These are phyloP conservation scores for Arthrobotrys sphaeroides DNA, from an alignment of 2,329 filamentous ascomycete genomes.

Conservation along the genomic window DNA sequence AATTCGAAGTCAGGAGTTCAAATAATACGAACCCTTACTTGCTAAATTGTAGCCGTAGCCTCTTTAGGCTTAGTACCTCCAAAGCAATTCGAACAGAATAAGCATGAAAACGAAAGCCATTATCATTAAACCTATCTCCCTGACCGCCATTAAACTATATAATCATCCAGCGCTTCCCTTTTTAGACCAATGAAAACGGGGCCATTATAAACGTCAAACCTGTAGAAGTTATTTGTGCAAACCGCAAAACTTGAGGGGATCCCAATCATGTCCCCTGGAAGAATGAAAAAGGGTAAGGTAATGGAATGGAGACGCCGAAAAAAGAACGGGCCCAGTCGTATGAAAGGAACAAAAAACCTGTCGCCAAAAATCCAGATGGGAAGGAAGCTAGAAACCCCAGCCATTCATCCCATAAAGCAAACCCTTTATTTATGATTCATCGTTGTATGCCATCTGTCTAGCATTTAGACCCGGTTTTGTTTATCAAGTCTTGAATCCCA, in stretches of 20 bases:
- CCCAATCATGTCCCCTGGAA: neutral
- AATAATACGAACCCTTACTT: neutral
- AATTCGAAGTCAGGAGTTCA: too few species aligned
- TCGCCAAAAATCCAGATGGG: too few species aligned
- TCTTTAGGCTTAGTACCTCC: too few species aligned
- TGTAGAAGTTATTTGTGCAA: neutral
- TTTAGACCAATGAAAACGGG: neutral
- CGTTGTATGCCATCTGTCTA: neutral
- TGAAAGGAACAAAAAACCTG: neutral
- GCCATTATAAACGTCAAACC: neutral
- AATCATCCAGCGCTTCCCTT: neutral
- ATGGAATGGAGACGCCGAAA: neutral
- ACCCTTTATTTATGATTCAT: neutral
- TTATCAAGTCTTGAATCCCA: too few species aligned
- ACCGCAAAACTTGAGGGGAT: neutral
- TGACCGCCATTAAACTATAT: neutral
- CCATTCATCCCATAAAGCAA: too few species aligned
- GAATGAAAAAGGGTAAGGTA: neutral
- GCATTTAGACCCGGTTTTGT: neutral
- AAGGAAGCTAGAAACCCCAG: too few species aligned
- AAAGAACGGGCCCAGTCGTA: constrained; percentile 7
- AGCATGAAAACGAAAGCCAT: neutral
- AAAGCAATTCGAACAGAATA: neutral
- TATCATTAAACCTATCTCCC: neutral
- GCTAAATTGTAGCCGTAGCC: neutral